Evolutionary conservation across 1,139 yeast genomes (phyloP), one percentile per base, ranked within the genome.

Genomic region (Sporopachydermia cereana): DNA sequence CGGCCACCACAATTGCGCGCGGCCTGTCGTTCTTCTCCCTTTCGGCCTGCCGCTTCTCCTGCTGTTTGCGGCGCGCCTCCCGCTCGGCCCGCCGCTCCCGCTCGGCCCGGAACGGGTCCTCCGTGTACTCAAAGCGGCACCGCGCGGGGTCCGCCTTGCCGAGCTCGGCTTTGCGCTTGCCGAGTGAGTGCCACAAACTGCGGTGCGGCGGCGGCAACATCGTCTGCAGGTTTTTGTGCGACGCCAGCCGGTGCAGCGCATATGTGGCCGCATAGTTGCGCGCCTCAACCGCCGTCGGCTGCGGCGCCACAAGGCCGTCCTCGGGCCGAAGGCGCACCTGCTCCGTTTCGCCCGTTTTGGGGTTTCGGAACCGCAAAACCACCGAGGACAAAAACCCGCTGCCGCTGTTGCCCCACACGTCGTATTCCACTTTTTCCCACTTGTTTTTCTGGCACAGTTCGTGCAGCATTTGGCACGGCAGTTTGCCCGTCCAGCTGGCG

Each of bases 261-360:
- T 81, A 85, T 0, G 96, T 89, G 0, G 98, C 96, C 1, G 89
- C 86, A 57, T 74, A 74, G 59, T 89, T 95, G 44, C 96, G 72
- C 2, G 97, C 96, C 55, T 89, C 97, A 39, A 86, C 69, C 5
- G 94, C 74, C 0, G 96, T 85, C 45, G 75, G 81, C 54, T 82
- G 84, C 0, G 86, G 79, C n/a, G 64, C 60, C 18, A 78, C 69
- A 5, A 69, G 51, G 21, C 67, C 67, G 3, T 64, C 61, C 1
- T 85, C 84, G 3, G 93, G 91, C 27, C 69, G 66, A 69, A 82
- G 74, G 46, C 71, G 68, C 2, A 86, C 70, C 7, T 66, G 63
- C 30, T 89, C 74, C 12, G 71, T 54, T 53, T 83, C 88, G 43
- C 76, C 76, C 0, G 95, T 79, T 57, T 85, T 86, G 0, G 95